Percentiles rank a stretch among this genome's conserved stretches.
phyloP scores from a whole-genome alignment of 192 early-diverging fungal species.

The Podila horticola region DNA sequence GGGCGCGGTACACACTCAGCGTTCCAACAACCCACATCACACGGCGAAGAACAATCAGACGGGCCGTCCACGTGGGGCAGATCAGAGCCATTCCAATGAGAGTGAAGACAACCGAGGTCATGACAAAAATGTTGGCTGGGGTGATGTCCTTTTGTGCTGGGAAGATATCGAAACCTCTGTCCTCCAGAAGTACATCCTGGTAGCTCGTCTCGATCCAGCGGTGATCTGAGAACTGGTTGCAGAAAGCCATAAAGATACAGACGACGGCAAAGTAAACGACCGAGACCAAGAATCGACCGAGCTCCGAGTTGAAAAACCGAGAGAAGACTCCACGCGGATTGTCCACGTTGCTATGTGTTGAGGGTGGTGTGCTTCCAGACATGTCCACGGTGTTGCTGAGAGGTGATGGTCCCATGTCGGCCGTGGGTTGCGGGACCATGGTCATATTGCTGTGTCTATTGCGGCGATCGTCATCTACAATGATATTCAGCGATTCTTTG shows the following conservation, averaged over 20 bases:
- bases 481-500: constrained; percentile 5
- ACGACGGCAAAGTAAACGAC: constrained; percentile 35
- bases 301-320: constrained; percentile 40
- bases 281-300: constrained; percentile 20
- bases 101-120: constrained; percentile 51
- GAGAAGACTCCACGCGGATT: not conserved
- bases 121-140: constrained; percentile 48
- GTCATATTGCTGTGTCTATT: constrained; percentile 30
- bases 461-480: not conserved
- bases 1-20: constrained; percentile 33
- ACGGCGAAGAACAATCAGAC: constrained; percentile 45
- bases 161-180: constrained; percentile 50
- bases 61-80: constrained; percentile 33
- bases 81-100: constrained; percentile 35
- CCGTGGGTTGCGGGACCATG: constrained; percentile 5
- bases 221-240: constrained; percentile 54
- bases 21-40: constrained; percentile 48
- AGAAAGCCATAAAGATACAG: constrained; percentile 48
- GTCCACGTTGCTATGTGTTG: not conserved
- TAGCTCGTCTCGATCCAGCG: constrained; percentile 43
- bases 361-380: not conserved
- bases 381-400: constrained; percentile 1
- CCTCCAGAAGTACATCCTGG: constrained; percentile 28
- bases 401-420: not conserved
- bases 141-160: constrained; percentile 27